phyloP scores from a whole-genome alignment of 805 yeast genomes.

The Wilhelminamyces savonicus region DNA sequence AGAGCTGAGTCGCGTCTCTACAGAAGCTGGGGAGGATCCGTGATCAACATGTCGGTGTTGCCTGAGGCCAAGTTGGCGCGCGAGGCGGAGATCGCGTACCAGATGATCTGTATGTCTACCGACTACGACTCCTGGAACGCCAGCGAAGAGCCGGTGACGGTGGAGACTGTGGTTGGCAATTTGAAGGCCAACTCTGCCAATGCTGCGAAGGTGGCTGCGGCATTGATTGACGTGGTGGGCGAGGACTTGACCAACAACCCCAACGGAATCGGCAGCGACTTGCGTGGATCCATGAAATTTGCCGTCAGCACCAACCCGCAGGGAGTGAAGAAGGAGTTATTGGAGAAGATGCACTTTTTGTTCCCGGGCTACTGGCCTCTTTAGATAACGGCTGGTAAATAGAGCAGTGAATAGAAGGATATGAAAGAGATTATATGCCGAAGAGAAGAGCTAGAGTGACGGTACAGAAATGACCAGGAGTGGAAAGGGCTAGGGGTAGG shows the following conservation, averaged over 20 bases:
- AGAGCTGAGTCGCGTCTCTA: constrained; percentile 93
- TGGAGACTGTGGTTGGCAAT: constrained; percentile 93
- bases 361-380: constrained; percentile 88
- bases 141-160: constrained; percentile 92
- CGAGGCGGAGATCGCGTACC: constrained; percentile 95
- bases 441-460: no score
- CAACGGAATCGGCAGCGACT: constrained; percentile 56
- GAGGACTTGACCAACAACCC: constrained; percentile 48
- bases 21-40: constrained; percentile 83
- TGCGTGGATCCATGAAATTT: constrained; percentile 71
- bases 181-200: constrained; percentile 80
- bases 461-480: no score
- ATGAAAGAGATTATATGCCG: no score
- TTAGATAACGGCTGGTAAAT: no score
- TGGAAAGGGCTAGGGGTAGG: no score
- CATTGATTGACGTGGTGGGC: constrained; percentile 62
- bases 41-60: constrained; percentile 92
- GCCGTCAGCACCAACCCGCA: constrained; percentile 72
- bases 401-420: no score
- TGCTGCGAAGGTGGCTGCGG: constrained; percentile 72
- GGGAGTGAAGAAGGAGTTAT: constrained; percentile 66
- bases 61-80: constrained; percentile 98
- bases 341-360: constrained; percentile 76
- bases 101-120: constrained; percentile 98
- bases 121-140: constrained; percentile 99